Conservation (phyloP, 768 basidiomycete genomes). For the Russula griseocarnosa region DNA sequence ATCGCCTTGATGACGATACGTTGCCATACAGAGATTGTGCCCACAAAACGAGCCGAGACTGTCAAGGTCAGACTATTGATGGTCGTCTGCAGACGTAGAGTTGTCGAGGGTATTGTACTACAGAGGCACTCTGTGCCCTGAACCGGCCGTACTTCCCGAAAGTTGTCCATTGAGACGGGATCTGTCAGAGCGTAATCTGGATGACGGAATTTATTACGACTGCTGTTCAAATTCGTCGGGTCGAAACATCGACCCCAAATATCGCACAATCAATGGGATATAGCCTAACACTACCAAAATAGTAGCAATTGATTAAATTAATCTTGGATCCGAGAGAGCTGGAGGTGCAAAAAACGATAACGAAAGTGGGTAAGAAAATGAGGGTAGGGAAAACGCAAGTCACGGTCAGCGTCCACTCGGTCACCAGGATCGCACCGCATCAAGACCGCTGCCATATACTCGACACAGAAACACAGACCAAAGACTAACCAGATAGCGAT, state of each 20-base stretch:
- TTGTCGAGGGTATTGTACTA: too few species aligned
- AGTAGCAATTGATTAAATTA: constrained; percentile 9
- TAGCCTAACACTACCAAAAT: constrained; percentile 13
- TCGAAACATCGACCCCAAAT: constrained; percentile 9
- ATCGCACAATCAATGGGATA: constrained; percentile 23
- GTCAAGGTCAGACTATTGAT: too few species aligned
- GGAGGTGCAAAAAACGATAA: constrained; percentile 7
- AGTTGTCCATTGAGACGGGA: too few species aligned
- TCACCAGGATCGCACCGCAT: too few species aligned
- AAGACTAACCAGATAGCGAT: constrained; percentile 2
- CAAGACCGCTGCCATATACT: too few species aligned
- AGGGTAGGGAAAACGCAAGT: not conserved
- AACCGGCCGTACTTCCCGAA: too few species aligned
- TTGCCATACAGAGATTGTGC: too few species aligned
- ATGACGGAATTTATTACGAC: constrained; percentile 14
- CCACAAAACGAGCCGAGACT: too few species aligned
- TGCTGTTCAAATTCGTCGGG: constrained; percentile 4
- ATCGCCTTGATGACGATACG: too few species aligned
- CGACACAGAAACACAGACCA: not conserved
- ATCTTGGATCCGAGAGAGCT: constrained; percentile 12
- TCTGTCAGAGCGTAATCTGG: not conserved
- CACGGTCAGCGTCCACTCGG: not conserved
- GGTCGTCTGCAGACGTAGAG: too few species aligned
- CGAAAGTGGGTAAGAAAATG: constrained; percentile 8
- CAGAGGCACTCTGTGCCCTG: too few species aligned